These are phyloP conservation scores for Chrysoporthe puriensis DNA, from an alignment of 2,329 filamentous ascomycete species.

Conservation along the genomic window DNA sequence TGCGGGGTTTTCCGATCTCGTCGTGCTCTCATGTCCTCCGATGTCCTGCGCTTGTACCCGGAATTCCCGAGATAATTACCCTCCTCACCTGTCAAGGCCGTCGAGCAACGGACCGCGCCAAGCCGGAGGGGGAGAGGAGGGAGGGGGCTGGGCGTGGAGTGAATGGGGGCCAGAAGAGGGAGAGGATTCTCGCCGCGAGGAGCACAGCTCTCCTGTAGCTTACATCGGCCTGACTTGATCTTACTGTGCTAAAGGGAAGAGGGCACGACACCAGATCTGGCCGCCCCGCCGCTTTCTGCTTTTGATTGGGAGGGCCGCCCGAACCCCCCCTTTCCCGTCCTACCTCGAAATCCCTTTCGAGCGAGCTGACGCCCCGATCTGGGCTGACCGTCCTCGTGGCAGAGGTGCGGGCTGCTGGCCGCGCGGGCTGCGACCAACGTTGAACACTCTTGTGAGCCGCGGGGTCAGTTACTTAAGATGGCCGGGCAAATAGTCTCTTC, in stretches of 20 bases:
- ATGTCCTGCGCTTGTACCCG: not conserved
- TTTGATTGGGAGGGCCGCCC: not conserved
- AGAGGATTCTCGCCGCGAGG: not conserved
- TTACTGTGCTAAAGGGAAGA: not conserved
- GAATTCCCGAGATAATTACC: not conserved
- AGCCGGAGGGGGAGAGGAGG: not conserved
- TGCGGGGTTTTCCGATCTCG: not conserved
- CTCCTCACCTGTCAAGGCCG: not conserved
- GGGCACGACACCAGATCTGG: not conserved
- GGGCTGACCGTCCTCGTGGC: not conserved
- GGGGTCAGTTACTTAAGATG: not conserved
- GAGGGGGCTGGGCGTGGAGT: not conserved
- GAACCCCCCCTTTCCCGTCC: not conserved
- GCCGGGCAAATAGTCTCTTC: not conserved
- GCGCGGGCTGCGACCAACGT: not conserved
- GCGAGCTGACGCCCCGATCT: not conserved
- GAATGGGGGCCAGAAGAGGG: not conserved
- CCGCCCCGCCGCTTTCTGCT: not conserved
- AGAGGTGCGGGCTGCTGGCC: not conserved
- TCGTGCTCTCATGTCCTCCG: too few relatives aligned
- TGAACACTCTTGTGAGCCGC: not conserved
- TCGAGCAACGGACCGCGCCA: not conserved
- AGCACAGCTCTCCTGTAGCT: not conserved
- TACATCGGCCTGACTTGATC: constrained; percentile 2
- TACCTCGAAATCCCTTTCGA: not conserved